Evolutionary conservation across 106 monocot genomes (phyloP).

Genomic region (Allium cepa): DNA sequence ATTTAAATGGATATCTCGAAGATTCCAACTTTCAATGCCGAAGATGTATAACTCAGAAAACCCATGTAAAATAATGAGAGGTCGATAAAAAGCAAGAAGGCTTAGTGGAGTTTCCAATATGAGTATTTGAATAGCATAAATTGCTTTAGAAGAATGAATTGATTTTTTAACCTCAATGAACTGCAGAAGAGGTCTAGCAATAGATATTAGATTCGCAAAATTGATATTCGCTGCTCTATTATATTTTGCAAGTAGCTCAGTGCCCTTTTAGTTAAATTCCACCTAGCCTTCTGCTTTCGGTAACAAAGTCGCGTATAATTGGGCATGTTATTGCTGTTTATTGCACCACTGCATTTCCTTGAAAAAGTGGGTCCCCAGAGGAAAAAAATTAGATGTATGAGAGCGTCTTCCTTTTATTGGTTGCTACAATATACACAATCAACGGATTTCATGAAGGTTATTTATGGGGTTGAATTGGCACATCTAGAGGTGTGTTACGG

Average conservation of each 20-base stretch:
- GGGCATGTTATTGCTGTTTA: neutral
- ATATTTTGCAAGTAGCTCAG: neutral
- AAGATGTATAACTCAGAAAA: too few species aligned
- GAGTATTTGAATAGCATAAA: neutral
- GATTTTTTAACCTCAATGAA: neutral
- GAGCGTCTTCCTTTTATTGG: too few species aligned
- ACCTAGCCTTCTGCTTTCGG: slow-evolving; percentile 8
- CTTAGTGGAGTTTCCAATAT: slow-evolving; percentile 5
- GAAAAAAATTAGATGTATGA: too few species aligned
- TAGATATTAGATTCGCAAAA: neutral
- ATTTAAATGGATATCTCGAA: neutral
- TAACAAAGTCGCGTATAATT: neutral
- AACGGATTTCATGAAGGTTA: too few species aligned
- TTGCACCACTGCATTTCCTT: neutral
- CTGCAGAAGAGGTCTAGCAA: neutral
- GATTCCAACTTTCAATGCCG: too few species aligned
- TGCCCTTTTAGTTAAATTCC: slow-evolving; percentile 6
- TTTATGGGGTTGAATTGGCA: too few species aligned
- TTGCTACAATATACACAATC: too few species aligned
- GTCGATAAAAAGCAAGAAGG: neutral
- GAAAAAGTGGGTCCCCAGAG: neutral
- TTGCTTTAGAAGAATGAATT: neutral
- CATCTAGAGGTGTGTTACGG: too few species aligned
- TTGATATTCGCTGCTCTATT: neutral
- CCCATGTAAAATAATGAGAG: neutral